Percentiles rank a stretch among this genome's conserved stretches.
Evolutionary conservation across 73 alveolate species (phyloP).

Genomic region (Symbiodinium natans): DNA sequence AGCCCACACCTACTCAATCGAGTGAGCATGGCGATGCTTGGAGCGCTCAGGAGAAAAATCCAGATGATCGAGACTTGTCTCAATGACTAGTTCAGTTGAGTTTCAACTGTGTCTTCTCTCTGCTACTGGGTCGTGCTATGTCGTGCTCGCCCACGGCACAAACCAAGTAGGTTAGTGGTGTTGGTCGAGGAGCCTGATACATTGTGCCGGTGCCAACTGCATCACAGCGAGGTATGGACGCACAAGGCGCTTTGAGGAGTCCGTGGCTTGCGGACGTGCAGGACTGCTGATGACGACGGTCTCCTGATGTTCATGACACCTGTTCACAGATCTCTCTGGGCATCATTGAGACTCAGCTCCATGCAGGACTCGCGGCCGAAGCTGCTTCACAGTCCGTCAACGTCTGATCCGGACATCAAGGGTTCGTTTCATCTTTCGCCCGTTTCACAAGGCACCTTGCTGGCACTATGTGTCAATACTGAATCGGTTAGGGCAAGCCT

Average conservation of each 20-base stretch:
- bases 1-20: too few relatives aligned
- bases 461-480: neutral
- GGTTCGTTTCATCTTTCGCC: neutral
- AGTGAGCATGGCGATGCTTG: too few relatives aligned
- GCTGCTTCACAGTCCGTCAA: neutral
- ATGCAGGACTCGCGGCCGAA: conserved; percentile 4
- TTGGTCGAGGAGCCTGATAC: too few relatives aligned
- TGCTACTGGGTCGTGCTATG: too few relatives aligned
- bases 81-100: too few relatives aligned
- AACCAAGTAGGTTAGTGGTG: too few relatives aligned
- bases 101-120: too few relatives aligned
- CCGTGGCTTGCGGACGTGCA: conserved; percentile 29
- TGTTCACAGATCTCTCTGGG: neutral
- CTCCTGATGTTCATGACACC: too few relatives aligned
- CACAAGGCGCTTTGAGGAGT: conserved; percentile 77
- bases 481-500: too few relatives aligned
- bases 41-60: conserved; percentile 25
- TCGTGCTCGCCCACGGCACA: too few relatives aligned
- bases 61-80: conserved; percentile 45
- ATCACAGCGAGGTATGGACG: conserved; percentile 50
- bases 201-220: neutral
- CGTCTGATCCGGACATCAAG: neutral
- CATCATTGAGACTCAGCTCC: neutral
- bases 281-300: too few relatives aligned
- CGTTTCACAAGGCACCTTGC: neutral